Base-by-base conservation (phyloP, 2,329 filamentous ascomycete species). In the Paecilomyces fulvus region DNA sequence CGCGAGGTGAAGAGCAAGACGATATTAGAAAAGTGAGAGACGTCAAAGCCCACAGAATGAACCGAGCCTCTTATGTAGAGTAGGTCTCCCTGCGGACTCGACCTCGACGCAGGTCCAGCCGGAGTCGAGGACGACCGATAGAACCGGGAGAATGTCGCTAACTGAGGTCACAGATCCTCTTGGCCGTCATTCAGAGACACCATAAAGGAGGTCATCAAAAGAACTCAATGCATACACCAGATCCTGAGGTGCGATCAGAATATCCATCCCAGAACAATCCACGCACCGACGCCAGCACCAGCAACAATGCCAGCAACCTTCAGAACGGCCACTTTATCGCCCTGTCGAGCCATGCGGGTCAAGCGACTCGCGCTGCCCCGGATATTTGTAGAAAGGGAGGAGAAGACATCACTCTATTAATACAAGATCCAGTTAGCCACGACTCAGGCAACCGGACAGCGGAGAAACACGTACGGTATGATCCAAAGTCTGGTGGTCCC, bases 301-400 rank as follows among this genome's bases (percentile, higher is more conserved):
- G 92, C 81, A 23, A 95, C 80, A 43, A 96, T 95, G 23, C 83
- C 92, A 0, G 91, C 85, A 52, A 99, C 79, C 73, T 96, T 96
- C 59, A 99, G 74, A 43, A 97, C 87, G 14, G 94, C 92, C 46
- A 96, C 83, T 66, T 90, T 92, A 75, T 96, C 95, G 53, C 94
- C 94, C 55, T 86, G 85, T 53, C 87, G 86, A 50, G 94, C 94
- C 91, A 97, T 97, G 59, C 91, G 85, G 21, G 88, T 90, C 51
- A 99, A 76, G 11, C 94, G 83, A 52, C 82, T 80, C 11, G 91
- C 91, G 61, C 89, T 95, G 49, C 91, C 90, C 70, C 90, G 92
- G 59, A 99, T 78, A 61, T 86, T 87, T 12, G 87, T 86, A 33
- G 84, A 82, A 82, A 99, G 91, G 65, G 85, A 88, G 58, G 90